Conservation (phyloP, 2,329 filamentous ascomycete species). For the Bipolaris gigantea region DNA sequence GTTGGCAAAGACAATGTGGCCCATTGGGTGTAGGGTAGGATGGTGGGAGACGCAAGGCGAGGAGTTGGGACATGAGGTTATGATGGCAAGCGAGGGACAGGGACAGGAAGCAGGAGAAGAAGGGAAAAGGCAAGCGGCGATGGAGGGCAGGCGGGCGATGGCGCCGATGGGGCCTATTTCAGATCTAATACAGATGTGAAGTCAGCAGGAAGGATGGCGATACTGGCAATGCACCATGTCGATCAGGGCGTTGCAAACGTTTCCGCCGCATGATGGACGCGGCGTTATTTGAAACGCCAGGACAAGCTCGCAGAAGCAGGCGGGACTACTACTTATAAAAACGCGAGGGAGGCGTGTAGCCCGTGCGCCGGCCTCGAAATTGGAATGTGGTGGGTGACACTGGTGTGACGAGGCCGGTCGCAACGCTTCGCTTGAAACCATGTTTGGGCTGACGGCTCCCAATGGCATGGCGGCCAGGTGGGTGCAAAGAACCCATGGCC, state of each 20-base stretch:
- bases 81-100: conserved; percentile 2
- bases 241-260: conserved; percentile 6
- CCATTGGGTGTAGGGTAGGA: conserved; percentile 16
- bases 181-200: conserved; percentile 11
- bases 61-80: conserved; percentile 15
- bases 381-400: conserved; percentile 1
- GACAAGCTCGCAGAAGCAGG: conserved; percentile 10
- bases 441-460: conserved; percentile 6
- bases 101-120: not conserved
- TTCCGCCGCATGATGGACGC: conserved; percentile 8
- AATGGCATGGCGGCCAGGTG: not conserved
- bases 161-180: conserved; percentile 4
- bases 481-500: not conserved
- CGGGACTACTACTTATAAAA: not conserved
- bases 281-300: conserved; percentile 11
- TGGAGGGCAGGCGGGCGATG: not conserved
- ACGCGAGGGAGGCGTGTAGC: conserved; percentile 3
- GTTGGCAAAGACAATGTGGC: conserved; percentile 21
- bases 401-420: conserved; percentile 14
- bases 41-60: conserved; percentile 9
- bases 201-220: conserved; percentile 2
- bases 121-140: conserved; percentile 1
- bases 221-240: conserved; percentile 8
- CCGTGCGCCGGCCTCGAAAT: not conserved
- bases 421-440: conserved; percentile 14